Evolutionary conservation across 2,329 filamentous ascomycete genomes (phyloP).

Genomic region (Talaromyces rugulosus): DNA sequence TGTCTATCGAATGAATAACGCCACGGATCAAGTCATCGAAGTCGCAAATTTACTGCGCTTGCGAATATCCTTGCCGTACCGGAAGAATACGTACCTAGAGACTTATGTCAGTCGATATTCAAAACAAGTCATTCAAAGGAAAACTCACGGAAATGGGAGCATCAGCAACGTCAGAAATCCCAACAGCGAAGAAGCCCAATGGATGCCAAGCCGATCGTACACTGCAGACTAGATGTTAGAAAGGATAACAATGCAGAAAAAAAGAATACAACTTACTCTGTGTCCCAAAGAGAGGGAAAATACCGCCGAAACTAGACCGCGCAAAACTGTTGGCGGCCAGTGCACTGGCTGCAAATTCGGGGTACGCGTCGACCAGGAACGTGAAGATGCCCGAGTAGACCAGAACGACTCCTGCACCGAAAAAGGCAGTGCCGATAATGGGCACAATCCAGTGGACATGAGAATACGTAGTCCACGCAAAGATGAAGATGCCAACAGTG

Average conservation of each 20-base stretch:
- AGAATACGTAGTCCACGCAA: constrained; percentile 77
- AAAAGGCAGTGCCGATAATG: constrained; percentile 67
- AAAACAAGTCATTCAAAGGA: background rate
- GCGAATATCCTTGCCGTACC: constrained; percentile 38
- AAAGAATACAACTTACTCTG: constrained; percentile 32
- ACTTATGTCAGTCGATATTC: background rate
- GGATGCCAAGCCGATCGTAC: constrained; percentile 43
- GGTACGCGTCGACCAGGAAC: constrained; percentile 66
- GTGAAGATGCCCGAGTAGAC: constrained; percentile 83
- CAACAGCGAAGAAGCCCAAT: constrained; percentile 44
- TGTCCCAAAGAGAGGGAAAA: constrained; percentile 70
- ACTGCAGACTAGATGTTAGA: constrained; percentile 25
- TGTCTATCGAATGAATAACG: background rate
- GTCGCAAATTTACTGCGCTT: constrained; percentile 38
- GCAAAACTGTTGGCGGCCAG: constrained; percentile 81
- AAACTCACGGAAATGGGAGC: constrained; percentile 41
- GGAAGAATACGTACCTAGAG: constrained; percentile 41
- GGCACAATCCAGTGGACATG: constrained; percentile 71
- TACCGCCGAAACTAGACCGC: constrained; percentile 72
- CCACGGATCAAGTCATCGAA: constrained; percentile 14
- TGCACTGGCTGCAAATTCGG: constrained; percentile 51
- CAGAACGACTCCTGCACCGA: constrained; percentile 68
- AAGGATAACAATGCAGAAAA: background rate
- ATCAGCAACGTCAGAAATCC: constrained; percentile 42
- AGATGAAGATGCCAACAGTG: constrained; percentile 79